A percentile compares a stretch with the other conserved stretches of the same genome.
These are phyloP conservation scores for Fusarium azukiicola DNA, from an alignment of 2,329 filamentous ascomycete genomes.

Conservation along the genomic window DNA sequence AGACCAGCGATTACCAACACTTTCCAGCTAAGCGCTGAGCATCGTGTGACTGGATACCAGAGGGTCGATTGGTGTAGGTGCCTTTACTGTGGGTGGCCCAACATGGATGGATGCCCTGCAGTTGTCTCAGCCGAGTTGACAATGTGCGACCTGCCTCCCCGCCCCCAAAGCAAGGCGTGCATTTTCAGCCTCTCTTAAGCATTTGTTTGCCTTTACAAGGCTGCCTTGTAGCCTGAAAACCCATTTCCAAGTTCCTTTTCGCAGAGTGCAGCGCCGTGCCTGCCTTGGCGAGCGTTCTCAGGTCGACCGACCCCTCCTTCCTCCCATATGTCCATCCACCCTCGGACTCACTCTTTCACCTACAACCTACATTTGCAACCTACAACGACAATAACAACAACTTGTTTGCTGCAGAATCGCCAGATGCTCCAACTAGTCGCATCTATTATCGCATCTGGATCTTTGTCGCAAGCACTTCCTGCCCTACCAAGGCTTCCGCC, in stretches of 20 bases:
- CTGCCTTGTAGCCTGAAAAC: neutral
- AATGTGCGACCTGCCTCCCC: neutral
- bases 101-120: neutral
- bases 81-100: neutral
- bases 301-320: neutral
- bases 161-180: neutral
- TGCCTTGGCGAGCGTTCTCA: neutral
- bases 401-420: neutral
- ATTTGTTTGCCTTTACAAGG: neutral
- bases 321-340: neutral
- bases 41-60: conserved; percentile 2
- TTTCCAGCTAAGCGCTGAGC: neutral
- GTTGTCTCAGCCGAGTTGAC: conserved; percentile 15
- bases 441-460: neutral
- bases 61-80: neutral
- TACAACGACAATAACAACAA: neutral
- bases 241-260: neutral
- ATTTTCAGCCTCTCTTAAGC: neutral
- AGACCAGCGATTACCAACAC: neutral
- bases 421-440: neutral
- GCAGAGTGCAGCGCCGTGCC: neutral
- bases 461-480: neutral
- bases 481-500: neutral
- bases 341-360: neutral
- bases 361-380: neutral